Evolutionary conservation across 805 yeast genomes (phyloP).

Genomic region (Lipomyces japonicus): DNA sequence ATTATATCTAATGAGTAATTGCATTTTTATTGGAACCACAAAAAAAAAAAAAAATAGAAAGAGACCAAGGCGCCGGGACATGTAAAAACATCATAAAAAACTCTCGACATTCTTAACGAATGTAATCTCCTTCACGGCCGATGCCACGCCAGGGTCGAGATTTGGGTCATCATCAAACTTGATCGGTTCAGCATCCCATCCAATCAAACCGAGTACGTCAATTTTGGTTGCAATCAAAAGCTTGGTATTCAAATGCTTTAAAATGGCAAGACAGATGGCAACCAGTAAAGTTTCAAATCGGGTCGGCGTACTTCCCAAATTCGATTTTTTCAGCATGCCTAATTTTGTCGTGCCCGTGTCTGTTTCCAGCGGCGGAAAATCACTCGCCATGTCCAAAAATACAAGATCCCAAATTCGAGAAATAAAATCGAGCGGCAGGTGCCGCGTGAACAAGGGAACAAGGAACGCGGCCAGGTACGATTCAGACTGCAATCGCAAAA

Average conservation of each 20-base stretch:
- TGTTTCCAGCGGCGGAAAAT: background rate
- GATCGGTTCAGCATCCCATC: conserved; percentile 38
- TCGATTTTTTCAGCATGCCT: background rate
- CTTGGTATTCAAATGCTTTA: conserved; percentile 51
- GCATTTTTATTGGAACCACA: background rate
- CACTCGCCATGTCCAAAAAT: conserved; percentile 48
- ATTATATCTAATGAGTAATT: conserved; percentile 3
- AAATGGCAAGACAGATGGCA: conserved; percentile 51
- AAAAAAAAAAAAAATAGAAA: too few relatives aligned
- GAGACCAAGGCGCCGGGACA: background rate
- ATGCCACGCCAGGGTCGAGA: conserved; percentile 1
- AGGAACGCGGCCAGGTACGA: conserved; percentile 47
- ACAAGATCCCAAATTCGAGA: conserved; percentile 54
- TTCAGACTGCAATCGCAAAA: conserved; percentile 42
- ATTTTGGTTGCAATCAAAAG: conserved; percentile 34
- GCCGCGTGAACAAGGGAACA: conserved; percentile 44
- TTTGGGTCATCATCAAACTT: conserved; percentile 47
- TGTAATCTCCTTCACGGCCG: conserved; percentile 13
- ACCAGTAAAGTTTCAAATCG: conserved; percentile 50
- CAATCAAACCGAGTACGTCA: conserved; percentile 37
- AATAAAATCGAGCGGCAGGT: conserved; percentile 46
- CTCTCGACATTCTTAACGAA: conserved; percentile 10
- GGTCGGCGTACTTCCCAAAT: background rate
- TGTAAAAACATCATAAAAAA: conserved; percentile 2
- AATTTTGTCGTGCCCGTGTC: background rate